Conservation (phyloP, 2,329 filamentous ascomycete species). For the Plectosphaerella cucumerina region DNA sequence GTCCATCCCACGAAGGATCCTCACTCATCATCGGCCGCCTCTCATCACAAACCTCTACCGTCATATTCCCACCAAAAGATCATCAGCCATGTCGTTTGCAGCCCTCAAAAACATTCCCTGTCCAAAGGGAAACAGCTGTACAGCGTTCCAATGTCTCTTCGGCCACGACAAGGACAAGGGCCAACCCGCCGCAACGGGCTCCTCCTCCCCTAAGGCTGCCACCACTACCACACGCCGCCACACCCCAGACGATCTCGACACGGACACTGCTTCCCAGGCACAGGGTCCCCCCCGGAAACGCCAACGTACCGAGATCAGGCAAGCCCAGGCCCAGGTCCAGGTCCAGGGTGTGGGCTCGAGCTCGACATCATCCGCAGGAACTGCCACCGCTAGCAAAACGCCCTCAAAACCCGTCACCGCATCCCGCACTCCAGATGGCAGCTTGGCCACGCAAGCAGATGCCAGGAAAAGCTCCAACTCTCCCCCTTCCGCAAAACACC, state of each 20-base stretch:
- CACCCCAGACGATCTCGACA: conserved; percentile 1
- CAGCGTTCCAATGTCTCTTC: conserved; percentile 47
- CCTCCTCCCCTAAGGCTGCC: background rate
- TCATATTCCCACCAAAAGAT: background rate
- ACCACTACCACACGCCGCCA: conserved; percentile 8
- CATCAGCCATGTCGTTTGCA: conserved; percentile 10
- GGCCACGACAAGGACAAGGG: conserved; percentile 34
- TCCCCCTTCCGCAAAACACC: conserved; percentile 24
- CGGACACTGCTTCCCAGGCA: conserved; percentile 10
- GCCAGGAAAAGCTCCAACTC: conserved; percentile 23
- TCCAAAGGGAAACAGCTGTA: conserved; percentile 42
- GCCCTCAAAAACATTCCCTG: conserved; percentile 45
- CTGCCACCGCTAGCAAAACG: conserved; percentile 10
- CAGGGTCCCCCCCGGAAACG: conserved; percentile 27
- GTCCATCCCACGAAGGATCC: too few species aligned
- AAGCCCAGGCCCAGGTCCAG: too few species aligned
- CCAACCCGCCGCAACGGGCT: conserved; percentile 5
- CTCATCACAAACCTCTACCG: too few species aligned
- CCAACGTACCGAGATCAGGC: conserved; percentile 11
- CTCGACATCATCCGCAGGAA: conserved; percentile 6
- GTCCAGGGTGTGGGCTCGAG: background rate
- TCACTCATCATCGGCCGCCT: too few species aligned
- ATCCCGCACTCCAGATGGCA: conserved; percentile 11
- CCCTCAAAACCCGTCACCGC: conserved; percentile 12
- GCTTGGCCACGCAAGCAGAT: conserved; percentile 12